A percentile compares a stretch with the other conserved stretches of the same genome.
Evolutionary conservation across 331 rosid genomes (phyloP).

Genomic region (Rhamnella rubrinervis): DNA sequence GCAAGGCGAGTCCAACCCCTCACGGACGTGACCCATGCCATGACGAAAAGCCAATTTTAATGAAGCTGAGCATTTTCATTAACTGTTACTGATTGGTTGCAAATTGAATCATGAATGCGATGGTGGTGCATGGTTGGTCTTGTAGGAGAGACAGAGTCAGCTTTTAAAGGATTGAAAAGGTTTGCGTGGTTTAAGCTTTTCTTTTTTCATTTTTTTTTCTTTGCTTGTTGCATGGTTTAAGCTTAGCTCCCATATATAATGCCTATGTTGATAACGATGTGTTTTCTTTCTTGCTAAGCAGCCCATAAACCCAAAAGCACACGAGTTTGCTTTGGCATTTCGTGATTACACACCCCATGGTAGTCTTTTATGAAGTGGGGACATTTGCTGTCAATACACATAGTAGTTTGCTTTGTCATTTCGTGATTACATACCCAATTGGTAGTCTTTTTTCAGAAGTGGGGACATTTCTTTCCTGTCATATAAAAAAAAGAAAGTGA

Average conservation of each 20-base stretch:
- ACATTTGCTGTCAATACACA: background rate
- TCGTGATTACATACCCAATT: background rate
- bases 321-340: conserved; percentile 4
- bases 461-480: conserved; percentile 7
- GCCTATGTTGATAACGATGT: background rate
- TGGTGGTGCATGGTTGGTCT: background rate
- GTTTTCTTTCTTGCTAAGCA: background rate
- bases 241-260: background rate
- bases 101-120: background rate
- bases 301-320: background rate
- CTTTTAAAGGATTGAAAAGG: conserved; percentile 6
- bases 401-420: background rate
- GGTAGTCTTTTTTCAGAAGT: background rate
- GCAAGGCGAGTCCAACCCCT: background rate
- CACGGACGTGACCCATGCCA: background rate
- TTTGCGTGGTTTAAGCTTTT: background rate
- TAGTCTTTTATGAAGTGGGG: background rate
- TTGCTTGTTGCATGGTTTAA: background rate
- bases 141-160: too few species aligned
- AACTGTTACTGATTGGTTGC: background rate
- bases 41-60: background rate
- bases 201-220: too few species aligned
- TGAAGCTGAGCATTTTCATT: background rate
- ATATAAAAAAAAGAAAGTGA: background rate
- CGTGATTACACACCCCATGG: background rate